Evolutionary conservation across 2,329 filamentous ascomycete species (phyloP), one percentile per base, ranked within the genome.

Genomic region (Aspergillus sp.): DNA sequence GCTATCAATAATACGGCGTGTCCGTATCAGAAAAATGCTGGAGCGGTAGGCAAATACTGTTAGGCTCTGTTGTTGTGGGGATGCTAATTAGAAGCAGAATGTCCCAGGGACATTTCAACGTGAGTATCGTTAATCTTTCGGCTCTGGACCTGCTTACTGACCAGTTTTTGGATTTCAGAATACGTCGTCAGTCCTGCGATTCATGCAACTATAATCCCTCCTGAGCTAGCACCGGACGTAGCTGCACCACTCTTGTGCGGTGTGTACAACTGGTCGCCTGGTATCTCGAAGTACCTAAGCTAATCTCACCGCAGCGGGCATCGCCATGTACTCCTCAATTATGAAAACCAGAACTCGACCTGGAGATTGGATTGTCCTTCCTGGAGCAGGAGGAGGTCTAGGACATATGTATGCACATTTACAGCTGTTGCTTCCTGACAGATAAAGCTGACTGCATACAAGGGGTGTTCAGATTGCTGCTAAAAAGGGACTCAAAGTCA

Each of bases 321-420:
- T 77, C 49, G 72, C 75, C 0, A 75, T 76, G 70, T 77, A 76
- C 54, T 77, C 73, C 10, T 76, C 75, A 1, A 74, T 77, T 15
- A 71, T 70, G 64, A 77, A 77, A 57, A 72, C 74, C 5, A 75
- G 70, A 42, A 65, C 74, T 25, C 66, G 67, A 19, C 66, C 69
- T 0, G 75, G 74, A 13, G 68, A 77, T 42, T 77, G 72, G 69
- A 66, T 77, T 41, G 72, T 71, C 21, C 66, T 77, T 8, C 64
- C 73, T 11, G 75, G 75, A 11, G 75, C 75, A 19, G 75, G 75
- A 25, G 75, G 75, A 21, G 75, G 75, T 0, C 53, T 77, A 10
- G 75, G 75, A n/a, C 75, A 77, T 60, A 75, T 77, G 74, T 77
- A 68, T 13, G 30, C 5, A 4, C 8, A 41, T 47, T n/a, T n/a